These are phyloP conservation scores for Acmispon strigosus DNA, from an alignment of 306 rosid species.

Conservation along the genomic window DNA sequence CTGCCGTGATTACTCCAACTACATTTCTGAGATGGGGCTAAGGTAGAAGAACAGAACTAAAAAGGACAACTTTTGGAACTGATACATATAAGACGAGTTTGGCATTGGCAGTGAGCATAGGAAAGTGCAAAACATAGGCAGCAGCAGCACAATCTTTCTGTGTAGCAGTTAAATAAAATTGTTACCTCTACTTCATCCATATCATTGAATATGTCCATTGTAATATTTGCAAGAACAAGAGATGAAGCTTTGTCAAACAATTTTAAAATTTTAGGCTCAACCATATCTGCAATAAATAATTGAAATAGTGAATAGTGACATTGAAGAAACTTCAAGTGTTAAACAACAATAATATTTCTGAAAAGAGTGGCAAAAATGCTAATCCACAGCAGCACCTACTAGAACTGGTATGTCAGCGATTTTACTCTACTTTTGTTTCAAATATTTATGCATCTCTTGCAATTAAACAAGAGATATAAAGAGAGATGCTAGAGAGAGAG, in stretches of 20 bases:
- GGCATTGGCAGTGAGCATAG: not conserved
- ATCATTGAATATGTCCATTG: slow-evolving; percentile 38
- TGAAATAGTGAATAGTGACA: not conserved
- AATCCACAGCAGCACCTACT: not conserved
- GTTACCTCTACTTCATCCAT: slow-evolving; percentile 72
- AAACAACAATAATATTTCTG: not conserved
- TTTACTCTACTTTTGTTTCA: not conserved
- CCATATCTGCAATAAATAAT: slow-evolving; percentile 35
- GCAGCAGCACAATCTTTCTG: too few species aligned
- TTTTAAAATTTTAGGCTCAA: slow-evolving; percentile 47
- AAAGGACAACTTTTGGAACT: not conserved
- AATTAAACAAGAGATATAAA: not conserved
- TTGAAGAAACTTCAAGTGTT: not conserved
- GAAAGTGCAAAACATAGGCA: not conserved
- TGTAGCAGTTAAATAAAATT: not conserved
- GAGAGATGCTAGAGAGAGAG: not conserved
- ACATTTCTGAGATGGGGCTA: not conserved
- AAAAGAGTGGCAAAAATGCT: not conserved
- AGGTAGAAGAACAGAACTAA: not conserved
- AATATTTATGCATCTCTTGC: not conserved
- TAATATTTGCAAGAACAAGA: slow-evolving; percentile 54
- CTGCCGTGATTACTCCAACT: not conserved
- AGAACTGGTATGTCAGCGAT: not conserved
- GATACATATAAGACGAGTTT: not conserved
- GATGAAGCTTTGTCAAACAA: slow-evolving; percentile 58